Percentiles rank a stretch among this genome's conserved stretches.
Evolutionary conservation across 192 early-diverging fungal genomes (phyloP).

Genomic region (Backusella mclennaniae): DNA sequence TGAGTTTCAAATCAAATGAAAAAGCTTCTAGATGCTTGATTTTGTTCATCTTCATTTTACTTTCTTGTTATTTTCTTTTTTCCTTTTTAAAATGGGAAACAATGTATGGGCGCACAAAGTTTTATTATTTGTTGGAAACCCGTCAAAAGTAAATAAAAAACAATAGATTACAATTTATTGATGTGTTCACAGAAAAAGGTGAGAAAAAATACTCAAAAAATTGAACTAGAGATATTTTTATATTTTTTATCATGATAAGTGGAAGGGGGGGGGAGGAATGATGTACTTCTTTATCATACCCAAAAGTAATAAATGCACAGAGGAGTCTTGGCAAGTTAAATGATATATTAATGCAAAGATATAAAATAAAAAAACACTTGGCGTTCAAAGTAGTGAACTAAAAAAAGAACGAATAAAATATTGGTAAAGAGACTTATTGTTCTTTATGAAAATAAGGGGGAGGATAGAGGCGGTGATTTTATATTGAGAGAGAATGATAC

Average conservation of each 20-base stretch:
- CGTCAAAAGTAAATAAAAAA: background rate
- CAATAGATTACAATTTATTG: slow-evolving; percentile 6
- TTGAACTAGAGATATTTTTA: too few relatives aligned
- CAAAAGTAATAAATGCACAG: background rate
- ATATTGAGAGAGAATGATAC: background rate
- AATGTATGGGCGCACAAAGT: background rate
- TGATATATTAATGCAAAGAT: background rate
- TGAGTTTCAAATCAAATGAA: background rate
- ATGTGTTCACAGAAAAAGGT: background rate
- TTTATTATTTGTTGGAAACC: background rate
- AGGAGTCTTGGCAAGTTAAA: background rate
- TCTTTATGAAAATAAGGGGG: background rate
- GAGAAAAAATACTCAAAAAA: background rate
- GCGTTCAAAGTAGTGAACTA: background rate
- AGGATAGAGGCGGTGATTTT: background rate
- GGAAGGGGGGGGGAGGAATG: too few relatives aligned
- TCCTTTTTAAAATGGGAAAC: background rate
- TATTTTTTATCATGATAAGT: too few relatives aligned
- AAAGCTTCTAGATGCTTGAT: background rate
- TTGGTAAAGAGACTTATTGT: background rate
- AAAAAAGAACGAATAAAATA: background rate
- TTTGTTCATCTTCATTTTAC: too few relatives aligned
- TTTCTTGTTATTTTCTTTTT: too few relatives aligned
- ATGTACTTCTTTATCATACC: background rate
- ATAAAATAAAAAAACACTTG: background rate